phyloP scores from a whole-genome alignment of 441 rosid genomes.

The Isatis lusitanica region DNA sequence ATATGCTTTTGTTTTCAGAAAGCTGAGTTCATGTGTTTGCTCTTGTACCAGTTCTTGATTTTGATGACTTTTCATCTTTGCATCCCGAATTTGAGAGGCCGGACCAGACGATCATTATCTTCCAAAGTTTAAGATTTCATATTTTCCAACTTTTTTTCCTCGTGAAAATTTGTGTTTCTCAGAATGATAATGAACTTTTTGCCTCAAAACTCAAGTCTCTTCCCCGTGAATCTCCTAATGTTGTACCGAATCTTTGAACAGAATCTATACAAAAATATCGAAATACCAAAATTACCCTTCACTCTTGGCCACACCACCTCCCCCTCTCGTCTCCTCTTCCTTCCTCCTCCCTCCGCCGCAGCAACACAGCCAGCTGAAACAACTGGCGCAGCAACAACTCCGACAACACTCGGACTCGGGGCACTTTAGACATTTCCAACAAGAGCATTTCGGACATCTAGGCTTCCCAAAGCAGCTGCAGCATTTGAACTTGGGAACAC shows the following conservation, averaged over 20 bases:
- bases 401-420: background rate
- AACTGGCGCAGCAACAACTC: constrained; percentile 28
- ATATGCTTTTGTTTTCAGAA: too few species aligned
- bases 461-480: constrained; percentile 38
- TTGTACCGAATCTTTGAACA: constrained; percentile 23
- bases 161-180: background rate
- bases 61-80: too few species aligned
- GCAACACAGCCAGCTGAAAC: constrained; percentile 37
- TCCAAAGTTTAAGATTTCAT: too few species aligned
- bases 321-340: constrained; percentile 23
- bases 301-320: constrained; percentile 10
- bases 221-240: constrained; percentile 30
- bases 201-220: constrained; percentile 18
- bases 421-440: constrained; percentile 42
- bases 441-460: constrained; percentile 41
- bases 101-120: too few species aligned
- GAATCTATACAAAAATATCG: constrained; percentile 32
- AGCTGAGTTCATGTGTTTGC: too few species aligned
- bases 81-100: too few species aligned
- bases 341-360: constrained; percentile 29
- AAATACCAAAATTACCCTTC: constrained; percentile 33
- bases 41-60: too few species aligned
- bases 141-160: background rate
- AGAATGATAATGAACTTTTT: background rate
- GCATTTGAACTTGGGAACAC: constrained; percentile 34